These are phyloP conservation scores for Phaeosphaeria sp. DNA, from an alignment of 2,329 filamentous ascomycete species.

Conservation along the genomic window DNA sequence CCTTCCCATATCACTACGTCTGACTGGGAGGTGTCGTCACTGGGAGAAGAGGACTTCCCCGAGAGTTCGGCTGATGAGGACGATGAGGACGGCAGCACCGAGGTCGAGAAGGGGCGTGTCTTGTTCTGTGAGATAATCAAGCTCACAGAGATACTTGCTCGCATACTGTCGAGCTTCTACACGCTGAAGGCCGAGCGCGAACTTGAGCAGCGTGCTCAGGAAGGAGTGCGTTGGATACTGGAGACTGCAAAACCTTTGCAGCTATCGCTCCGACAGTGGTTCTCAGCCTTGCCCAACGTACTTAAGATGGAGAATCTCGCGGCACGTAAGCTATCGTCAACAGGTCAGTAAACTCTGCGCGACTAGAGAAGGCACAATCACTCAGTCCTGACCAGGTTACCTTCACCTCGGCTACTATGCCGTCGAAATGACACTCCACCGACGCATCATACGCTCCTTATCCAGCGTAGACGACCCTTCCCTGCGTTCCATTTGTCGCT, in stretches of 20 bases:
- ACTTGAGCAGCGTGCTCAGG: slow-evolving; percentile 48
- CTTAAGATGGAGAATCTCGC: slow-evolving; percentile 57
- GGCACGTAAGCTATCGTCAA: slow-evolving; percentile 39
- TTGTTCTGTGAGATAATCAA: slow-evolving; percentile 61
- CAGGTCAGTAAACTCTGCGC: slow-evolving; percentile 21
- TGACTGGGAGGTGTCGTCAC: slow-evolving; percentile 62
- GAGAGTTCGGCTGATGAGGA: slow-evolving; percentile 41
- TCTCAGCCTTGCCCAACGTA: slow-evolving; percentile 53
- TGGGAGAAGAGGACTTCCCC: slow-evolving; percentile 55
- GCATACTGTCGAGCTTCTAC: slow-evolving; percentile 60
- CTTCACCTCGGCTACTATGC: slow-evolving; percentile 56
- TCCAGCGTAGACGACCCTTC: slow-evolving; percentile 35
- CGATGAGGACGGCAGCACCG: slow-evolving; percentile 42
- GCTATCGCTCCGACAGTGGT: slow-evolving; percentile 61
- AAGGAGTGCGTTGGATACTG: slow-evolving; percentile 58
- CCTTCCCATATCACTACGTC: slow-evolving; percentile 61
- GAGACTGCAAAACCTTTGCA: slow-evolving; percentile 62
- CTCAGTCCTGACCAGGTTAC: slow-evolving; percentile 38
- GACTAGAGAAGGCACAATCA: neutral
- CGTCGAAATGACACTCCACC: slow-evolving; percentile 54
- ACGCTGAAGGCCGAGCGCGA: slow-evolving; percentile 57
- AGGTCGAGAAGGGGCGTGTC: slow-evolving; percentile 43
- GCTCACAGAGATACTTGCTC: slow-evolving; percentile 59
- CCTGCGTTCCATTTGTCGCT: slow-evolving; percentile 48
- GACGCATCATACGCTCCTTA: slow-evolving; percentile 49